phyloP scores from a whole-genome alignment of 139 green algal species.

The Coelastrella sp. region DNA sequence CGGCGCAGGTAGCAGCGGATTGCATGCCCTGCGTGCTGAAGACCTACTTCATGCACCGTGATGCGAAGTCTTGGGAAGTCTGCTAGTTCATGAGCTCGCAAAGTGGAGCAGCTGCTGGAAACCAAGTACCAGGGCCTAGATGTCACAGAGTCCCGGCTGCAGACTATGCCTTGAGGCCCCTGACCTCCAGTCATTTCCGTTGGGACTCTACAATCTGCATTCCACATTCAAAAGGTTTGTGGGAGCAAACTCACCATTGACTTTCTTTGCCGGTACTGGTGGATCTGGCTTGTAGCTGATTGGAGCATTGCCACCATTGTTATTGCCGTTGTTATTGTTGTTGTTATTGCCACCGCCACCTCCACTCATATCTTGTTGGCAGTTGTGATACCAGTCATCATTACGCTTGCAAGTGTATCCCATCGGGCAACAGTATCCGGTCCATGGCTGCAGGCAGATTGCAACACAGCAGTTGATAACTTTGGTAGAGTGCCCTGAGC shows the following conservation, averaged over 20 bases:
- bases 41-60: too few species aligned
- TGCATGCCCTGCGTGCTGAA: too few species aligned
- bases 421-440: conserved; percentile 26
- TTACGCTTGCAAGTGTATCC: conserved; percentile 12
- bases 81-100: too few species aligned
- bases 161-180: not conserved
- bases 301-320: not conserved
- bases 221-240: not conserved
- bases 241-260: not conserved
- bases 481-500: not conserved
- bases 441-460: conserved; percentile 2
- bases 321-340: not conserved
- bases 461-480: not conserved
- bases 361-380: conserved; percentile 6
- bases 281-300: not conserved
- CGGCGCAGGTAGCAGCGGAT: too few species aligned
- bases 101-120: too few species aligned
- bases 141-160: too few species aligned
- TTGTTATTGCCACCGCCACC: not conserved
- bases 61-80: too few species aligned
- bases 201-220: not conserved
- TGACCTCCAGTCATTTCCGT: not conserved
- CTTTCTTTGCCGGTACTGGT: conserved; percentile 32
- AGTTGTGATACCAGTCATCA: conserved; percentile 32
- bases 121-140: too few species aligned